Evolutionary conservation across 257 asterid species (phyloP).

Genomic region (Dorcoceras hygrometricum): DNA sequence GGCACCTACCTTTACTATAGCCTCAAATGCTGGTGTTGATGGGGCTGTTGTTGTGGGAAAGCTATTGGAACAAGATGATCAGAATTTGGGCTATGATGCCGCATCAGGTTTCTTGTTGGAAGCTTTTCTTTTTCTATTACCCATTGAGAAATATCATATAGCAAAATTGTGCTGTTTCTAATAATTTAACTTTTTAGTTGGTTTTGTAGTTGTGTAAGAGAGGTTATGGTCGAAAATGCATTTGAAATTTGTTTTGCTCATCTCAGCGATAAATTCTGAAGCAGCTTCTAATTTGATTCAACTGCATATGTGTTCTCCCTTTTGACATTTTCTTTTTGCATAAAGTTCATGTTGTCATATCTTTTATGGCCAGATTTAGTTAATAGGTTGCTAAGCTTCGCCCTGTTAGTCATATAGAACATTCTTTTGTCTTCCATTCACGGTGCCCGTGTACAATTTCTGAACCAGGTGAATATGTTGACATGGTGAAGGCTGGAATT

Average conservation of each 20-base stretch:
- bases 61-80: constrained; percentile 75
- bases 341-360: constrained; percentile 1
- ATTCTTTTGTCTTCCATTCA: not conserved
- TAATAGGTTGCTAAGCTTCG: not conserved
- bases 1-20: constrained; percentile 78
- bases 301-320: not conserved
- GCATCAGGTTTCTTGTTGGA: constrained; percentile 58
- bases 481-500: constrained; percentile 86
- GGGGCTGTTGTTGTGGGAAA: constrained; percentile 65
- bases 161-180: not conserved
- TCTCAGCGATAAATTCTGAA: too few relatives aligned
- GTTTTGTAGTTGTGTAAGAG: not conserved
- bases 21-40: constrained; percentile 83
- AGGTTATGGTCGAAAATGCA: not conserved
- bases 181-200: not conserved
- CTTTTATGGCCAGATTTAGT: not conserved
- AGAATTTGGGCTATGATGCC: constrained; percentile 76
- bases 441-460: not conserved
- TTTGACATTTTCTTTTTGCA: not conserved
- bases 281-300: too few relatives aligned
- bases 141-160: not conserved
- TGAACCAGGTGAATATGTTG: constrained; percentile 52
- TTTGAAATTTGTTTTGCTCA: not conserved
- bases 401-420: not conserved
- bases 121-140: constrained; percentile 21